Evolutionary conservation across 352 stramenopile genomes (phyloP), one percentile per base, ranked within the genome.

Genomic region (Phytophthora capsici): DNA sequence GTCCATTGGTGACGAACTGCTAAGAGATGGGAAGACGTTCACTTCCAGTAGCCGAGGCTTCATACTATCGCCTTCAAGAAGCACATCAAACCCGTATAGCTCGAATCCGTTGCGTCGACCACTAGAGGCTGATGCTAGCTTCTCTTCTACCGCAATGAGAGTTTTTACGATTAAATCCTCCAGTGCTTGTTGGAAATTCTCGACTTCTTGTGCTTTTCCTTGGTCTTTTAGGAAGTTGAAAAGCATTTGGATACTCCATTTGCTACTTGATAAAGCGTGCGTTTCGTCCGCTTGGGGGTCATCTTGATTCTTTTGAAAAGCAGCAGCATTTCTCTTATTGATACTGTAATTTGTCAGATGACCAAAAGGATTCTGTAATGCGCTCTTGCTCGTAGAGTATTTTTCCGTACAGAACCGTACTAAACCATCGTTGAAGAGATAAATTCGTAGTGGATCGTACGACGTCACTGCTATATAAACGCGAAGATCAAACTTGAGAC

Each of bases 331-430:
- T 47, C 91, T 95, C 67, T 97, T 97, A 72, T 97, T 97, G 53
- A 97, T 86, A 55, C 78, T 92, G 80, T 96, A 97, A 72, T 98
- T 98, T 10, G 92, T 97, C n/a, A 98, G 68, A 65, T 98, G 90
- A 1, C 83, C 83, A 61, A 94, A 98, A 3, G 76, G 78, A 57
- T 93, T 96, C 25, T 90, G 73, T 50, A 97, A 38, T 6, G 88
- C 85, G 5, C 71, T 80, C 26, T 83, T 84, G 19, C 60, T 74
- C 1, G 69, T 88, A 19, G 83, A 91, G 59, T 92, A 94, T 28
- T 90, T 89, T 47, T 90, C 76, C 0, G 89, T 96, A 25, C 86
- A 95, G 61, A 97, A 97, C 9, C 90, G 82, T 38, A 94, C 89
- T 23, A 97, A 78, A 1, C 91, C 91, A 26, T 97, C 84, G 51